Percentiles rank a stretch among this genome's conserved stretches.
phyloP scores from a whole-genome alignment of 225 moss, liverwort and hornwort genomes.

The Asterella californica region DNA sequence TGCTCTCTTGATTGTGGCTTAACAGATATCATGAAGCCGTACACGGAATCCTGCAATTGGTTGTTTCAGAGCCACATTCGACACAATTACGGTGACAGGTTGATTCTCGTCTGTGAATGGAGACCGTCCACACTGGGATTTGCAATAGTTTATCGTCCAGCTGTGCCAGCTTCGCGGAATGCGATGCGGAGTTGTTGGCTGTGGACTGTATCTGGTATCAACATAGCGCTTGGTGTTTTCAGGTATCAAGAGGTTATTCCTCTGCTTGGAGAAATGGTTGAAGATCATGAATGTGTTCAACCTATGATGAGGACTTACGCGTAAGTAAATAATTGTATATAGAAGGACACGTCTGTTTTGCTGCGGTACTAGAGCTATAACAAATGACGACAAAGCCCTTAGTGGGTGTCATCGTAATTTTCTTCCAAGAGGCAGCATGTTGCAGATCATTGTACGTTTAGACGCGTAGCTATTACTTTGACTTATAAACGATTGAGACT shows the following conservation, averaged over 20 bases:
- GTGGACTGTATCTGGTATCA: neutral
- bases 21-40: conserved; percentile 78
- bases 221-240: neutral
- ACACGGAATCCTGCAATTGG: conserved; percentile 98
- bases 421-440: neutral
- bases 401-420: neutral
- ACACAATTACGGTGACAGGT: conserved; percentile 90
- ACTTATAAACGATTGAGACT: neutral
- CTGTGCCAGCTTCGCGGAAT: no score
- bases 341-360: neutral
- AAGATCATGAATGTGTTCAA: conserved; percentile 79
- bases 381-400: neutral
- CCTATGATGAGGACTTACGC: conserved; percentile 89
- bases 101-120: neutral
- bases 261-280: conserved; percentile 91
- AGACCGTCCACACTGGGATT: neutral
- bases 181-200: neutral
- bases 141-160: neutral
- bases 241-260: conserved; percentile 80
- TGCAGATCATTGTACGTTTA: neutral
- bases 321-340: conserved; percentile 48
- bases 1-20: neutral
- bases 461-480: neutral
- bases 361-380: neutral
- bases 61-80: conserved; percentile 75